Evolutionary conservation across 192 early-diverging fungal genomes (phyloP).

Genomic region (Rhizoclosmatium globosum): DNA sequence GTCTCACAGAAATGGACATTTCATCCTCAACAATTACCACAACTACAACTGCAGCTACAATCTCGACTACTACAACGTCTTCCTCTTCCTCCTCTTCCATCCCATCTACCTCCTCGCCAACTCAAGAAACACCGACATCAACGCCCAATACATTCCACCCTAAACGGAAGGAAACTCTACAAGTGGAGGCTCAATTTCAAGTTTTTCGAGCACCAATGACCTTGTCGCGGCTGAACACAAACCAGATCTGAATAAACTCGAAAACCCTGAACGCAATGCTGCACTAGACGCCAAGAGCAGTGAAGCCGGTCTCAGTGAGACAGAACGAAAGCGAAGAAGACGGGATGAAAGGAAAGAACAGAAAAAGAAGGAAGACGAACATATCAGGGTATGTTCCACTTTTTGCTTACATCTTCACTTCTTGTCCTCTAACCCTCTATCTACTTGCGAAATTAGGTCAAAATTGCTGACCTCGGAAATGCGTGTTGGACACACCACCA

Average conservation of each 20-base stretch:
- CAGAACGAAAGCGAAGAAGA: constrained; percentile 44
- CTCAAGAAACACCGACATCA: not conserved
- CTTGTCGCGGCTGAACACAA: not conserved
- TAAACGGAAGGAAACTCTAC: constrained; percentile 23
- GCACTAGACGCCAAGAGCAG: constrained; percentile 37
- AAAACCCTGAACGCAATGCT: constrained; percentile 3
- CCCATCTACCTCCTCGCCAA: not conserved
- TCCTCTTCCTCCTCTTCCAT: constrained; percentile 4
- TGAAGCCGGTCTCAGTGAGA: constrained; percentile 18
- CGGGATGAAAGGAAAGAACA: constrained; percentile 41
- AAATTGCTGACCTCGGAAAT: constrained; percentile 97
- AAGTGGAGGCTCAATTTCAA: not conserved
- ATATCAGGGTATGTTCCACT: constrained; percentile 38
- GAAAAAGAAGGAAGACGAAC: constrained; percentile 46
- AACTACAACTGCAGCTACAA: not conserved
- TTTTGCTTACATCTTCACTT: not conserved
- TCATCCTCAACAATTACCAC: constrained; percentile 2
- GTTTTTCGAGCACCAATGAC: not conserved
- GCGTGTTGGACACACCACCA: constrained; percentile 96
- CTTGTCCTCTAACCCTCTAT: not conserved
- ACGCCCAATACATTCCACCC: constrained; percentile 32
- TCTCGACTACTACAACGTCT: not conserved
- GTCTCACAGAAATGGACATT: constrained; percentile 16
- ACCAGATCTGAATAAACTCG: constrained; percentile 14
- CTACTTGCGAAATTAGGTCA: constrained; percentile 62